Evolutionary conservation across 495 filamentous ascomycete species (phyloP), one percentile per base, ranked within the genome.

Genomic region (Aspergillus bertholletiae): DNA sequence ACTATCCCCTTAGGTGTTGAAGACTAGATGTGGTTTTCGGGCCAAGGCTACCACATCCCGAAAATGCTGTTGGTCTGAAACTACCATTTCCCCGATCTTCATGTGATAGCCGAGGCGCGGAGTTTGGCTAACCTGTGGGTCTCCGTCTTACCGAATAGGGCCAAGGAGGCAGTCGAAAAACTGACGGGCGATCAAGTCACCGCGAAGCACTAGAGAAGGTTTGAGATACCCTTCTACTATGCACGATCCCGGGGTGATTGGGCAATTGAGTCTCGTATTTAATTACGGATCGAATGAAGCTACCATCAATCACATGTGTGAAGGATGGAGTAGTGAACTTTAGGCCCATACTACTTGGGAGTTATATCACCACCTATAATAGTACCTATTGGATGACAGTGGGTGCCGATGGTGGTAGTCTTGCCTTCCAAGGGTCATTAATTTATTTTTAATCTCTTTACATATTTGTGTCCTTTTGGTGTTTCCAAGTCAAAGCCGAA

Each of bases 151-250:
- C 44, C 58, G 54, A 56, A 80, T 63, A 97, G 93, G 82, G 94
- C 94, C 55, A 98, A 98, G 75, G 88, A 90, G 60, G 89, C 91
- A 74, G 92, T 98, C 60, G 94, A 97, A 79, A 96, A 95, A 79
- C 75, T 96, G 71, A 98, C 94, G 30, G 94, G 94, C 61, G 93
- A 97, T 7, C 74, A 78, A 62, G 93, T 96, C 71, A 96, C 92
- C 59, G 94, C 92, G 53, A 97, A 97, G 87, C 93, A 97, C 85
- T 97, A 90, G 77, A 76, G 72, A 72, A 73, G 74, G 74, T 71
- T 75, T 77, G 74, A 75, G 63, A 77, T 69, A 75, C 73, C 73
- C 72, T 74, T 75, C 72, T 70, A 46, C 65, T 54, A 64, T 71
- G 67, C 57, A 61, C 21, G 43, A 49, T 37, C 47, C 37, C 18